A percentile compares a stretch with the other conserved stretches of the same genome.
These are phyloP conservation scores for Ascoidea asiatica DNA, from an alignment of 805 yeast species.

Conservation along the genomic window DNA sequence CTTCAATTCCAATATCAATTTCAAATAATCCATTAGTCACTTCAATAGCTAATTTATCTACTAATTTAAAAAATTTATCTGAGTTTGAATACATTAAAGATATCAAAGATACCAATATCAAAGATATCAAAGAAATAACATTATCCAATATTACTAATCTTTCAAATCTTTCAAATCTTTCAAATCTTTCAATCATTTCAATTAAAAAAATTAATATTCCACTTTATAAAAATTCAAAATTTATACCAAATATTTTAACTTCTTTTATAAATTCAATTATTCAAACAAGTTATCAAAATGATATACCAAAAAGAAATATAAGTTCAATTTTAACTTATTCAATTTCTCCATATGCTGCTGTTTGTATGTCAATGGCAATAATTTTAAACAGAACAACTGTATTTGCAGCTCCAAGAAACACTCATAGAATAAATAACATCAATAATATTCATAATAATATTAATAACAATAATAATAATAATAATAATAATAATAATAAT, in stretches of 20 bases:
- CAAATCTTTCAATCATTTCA: no score
- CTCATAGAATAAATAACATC: conserved; percentile 19
- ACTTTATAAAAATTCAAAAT: background rate
- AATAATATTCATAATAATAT: conserved; percentile 11
- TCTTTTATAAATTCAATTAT: conserved; percentile 3
- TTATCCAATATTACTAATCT: no score
- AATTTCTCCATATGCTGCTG: conserved; percentile 33
- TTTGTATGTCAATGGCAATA: conserved; percentile 45
- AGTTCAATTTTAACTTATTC: conserved; percentile 24
- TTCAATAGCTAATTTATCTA: no score
- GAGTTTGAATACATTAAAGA: no score
- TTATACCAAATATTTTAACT: background rate
- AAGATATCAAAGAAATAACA: no score
- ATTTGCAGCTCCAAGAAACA: conserved; percentile 36
- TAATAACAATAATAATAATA: conserved; percentile 15
- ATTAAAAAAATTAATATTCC: no score
- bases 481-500: conserved; percentile 1
- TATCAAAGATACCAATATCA: no score
- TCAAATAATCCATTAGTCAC: no score
- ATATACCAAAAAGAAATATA: conserved; percentile 4
- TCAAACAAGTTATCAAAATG: conserved; percentile 7
- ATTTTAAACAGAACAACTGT: conserved; percentile 42
- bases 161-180: no score
- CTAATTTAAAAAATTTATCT: no score
- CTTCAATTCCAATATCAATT: no score